These are phyloP conservation scores for Clitopilus passeckerianus DNA, from an alignment of 768 basidiomycete species.

Conservation along the genomic window DNA sequence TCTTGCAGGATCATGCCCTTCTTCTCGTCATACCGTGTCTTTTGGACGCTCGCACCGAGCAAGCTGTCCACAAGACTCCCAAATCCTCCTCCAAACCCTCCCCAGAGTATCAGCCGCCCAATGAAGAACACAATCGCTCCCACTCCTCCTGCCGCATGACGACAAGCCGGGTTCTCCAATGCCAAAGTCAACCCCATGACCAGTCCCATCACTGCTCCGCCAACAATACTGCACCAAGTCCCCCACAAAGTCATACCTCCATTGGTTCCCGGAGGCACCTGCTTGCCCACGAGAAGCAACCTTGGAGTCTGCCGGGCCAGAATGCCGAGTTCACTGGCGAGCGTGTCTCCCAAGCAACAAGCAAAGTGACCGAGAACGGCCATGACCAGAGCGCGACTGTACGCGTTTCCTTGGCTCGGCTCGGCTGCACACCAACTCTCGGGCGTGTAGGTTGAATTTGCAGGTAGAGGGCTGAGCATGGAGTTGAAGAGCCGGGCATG, in stretches of 20 bases:
- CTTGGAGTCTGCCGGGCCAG: constrained; percentile 63
- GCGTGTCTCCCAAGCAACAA: constrained; percentile 87
- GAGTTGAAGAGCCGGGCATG: constrained; percentile 26
- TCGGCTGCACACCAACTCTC: constrained; percentile 61
- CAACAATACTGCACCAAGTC: constrained; percentile 64
- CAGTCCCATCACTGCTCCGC: constrained; percentile 69
- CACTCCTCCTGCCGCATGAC: constrained; percentile 31
- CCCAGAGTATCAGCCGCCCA: constrained; percentile 48
- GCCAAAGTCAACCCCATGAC: constrained; percentile 52
- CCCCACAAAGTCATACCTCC: constrained; percentile 80
- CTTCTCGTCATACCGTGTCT: constrained; percentile 63
- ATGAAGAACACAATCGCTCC: constrained; percentile 30
- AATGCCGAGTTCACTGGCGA: constrained; percentile 92
- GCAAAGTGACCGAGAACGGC: constrained; percentile 79
- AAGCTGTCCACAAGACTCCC: constrained; percentile 87
- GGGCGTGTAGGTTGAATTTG: constrained; percentile 25
- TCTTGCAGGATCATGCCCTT: constrained; percentile 65
- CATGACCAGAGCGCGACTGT: constrained; percentile 61
- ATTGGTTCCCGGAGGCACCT: constrained; percentile 87
- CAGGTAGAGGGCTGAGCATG: constrained; percentile 14
- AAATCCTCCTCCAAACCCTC: constrained; percentile 61
- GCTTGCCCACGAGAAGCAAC: constrained; percentile 71
- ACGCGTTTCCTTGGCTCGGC: constrained; percentile 34
- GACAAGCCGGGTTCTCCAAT: constrained; percentile 58
- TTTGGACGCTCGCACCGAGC: constrained; percentile 83